phyloP scores from a whole-genome alignment of 2,329 filamentous ascomycete species.

The Boeremia exigua region DNA sequence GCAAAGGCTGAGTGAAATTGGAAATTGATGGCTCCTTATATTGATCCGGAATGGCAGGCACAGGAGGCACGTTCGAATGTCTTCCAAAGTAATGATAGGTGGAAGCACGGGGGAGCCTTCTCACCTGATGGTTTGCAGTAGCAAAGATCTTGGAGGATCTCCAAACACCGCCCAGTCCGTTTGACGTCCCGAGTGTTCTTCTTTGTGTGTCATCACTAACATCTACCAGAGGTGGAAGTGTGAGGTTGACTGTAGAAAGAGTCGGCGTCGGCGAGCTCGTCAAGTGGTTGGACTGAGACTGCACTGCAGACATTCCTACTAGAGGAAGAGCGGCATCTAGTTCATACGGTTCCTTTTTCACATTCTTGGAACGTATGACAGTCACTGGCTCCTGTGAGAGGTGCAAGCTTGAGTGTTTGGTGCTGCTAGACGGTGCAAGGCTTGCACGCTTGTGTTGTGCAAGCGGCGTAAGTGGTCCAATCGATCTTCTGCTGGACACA shows the following conservation, averaged over 20 bases:
- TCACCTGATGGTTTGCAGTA: conserved; percentile 42
- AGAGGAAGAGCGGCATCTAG: background rate
- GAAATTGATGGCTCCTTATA: conserved; percentile 28
- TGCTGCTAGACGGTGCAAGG: conserved; percentile 18
- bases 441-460: conserved; percentile 24
- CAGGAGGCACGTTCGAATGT: conserved; percentile 22
- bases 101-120: conserved; percentile 37
- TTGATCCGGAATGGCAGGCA: conserved; percentile 33
- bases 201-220: conserved; percentile 28
- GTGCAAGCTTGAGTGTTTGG: conserved; percentile 28
- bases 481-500: conserved; percentile 23
- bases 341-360: conserved; percentile 5
- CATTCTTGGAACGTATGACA: conserved; percentile 18
- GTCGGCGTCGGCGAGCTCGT: conserved; percentile 23
- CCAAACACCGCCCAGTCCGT: conserved; percentile 27
- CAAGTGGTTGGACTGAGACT: conserved; percentile 23
- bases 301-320: conserved; percentile 13
- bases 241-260: background rate
- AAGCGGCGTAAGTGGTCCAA: conserved; percentile 18
- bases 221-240: conserved; percentile 5
- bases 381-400: conserved; percentile 29
- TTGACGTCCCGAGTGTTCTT: conserved; percentile 28
- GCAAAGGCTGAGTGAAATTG: conserved; percentile 1
- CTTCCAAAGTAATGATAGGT: conserved; percentile 36
- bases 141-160: conserved; percentile 26